Conservation (phyloP, 179 eudicot species). For the Camellia oleifera region DNA sequence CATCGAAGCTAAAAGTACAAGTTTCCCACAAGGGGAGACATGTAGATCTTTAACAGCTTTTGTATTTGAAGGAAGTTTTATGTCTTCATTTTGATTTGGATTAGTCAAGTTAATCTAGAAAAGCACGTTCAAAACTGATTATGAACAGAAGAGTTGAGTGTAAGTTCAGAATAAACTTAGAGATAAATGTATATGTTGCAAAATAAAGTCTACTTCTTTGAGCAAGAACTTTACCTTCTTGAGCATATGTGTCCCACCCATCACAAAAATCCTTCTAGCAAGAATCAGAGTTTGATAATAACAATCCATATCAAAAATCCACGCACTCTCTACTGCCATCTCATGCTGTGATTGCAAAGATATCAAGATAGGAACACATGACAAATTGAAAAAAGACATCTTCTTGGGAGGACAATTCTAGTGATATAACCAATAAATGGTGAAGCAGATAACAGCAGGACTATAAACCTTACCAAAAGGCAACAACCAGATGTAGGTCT, state of each 20-base stretch:
- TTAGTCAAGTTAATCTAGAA: background rate
- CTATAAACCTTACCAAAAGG: too few species aligned
- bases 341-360: too few species aligned
- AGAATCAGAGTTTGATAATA: background rate
- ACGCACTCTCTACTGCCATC: too few species aligned
- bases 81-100: background rate
- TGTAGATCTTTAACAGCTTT: background rate
- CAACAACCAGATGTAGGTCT: too few species aligned
- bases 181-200: background rate
- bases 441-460: too few species aligned
- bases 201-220: background rate
- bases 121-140: background rate
- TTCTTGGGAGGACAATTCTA: too few species aligned
- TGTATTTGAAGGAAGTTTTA: background rate
- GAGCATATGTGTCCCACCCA: slow-evolving; percentile 3
- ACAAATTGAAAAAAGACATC: too few species aligned
- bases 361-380: too few species aligned
- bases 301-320: too few species aligned
- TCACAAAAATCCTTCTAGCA: background rate
- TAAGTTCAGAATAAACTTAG: too few species aligned
- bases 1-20: background rate
- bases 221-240: background rate
- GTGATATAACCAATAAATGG: too few species aligned
- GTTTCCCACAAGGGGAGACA: background rate
- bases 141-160: too few species aligned